phyloP scores from a whole-genome alignment of 2,329 filamentous ascomycete genomes.

The Epichloe bromicola region DNA sequence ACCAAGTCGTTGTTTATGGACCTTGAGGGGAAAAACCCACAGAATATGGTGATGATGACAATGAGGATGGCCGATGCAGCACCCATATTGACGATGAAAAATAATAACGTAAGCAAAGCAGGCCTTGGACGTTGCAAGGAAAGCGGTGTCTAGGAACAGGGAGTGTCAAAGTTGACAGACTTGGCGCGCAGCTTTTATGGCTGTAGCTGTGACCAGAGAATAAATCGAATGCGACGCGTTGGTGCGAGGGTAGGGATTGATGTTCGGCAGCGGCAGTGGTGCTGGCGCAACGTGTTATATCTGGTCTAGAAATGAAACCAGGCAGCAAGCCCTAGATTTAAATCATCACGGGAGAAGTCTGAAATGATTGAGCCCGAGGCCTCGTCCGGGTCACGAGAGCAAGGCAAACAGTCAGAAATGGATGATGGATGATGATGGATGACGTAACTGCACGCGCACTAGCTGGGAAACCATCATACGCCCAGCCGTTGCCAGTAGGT shows the following conservation, averaged over 20 bases:
- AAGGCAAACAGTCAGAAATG: background rate
- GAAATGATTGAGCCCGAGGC: too few species aligned
- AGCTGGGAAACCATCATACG: background rate
- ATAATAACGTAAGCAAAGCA: background rate
- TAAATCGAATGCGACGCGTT: too few species aligned
- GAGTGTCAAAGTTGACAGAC: too few species aligned
- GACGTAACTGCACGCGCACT: background rate
- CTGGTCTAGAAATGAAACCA: too few species aligned
- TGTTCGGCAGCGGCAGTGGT: too few species aligned
- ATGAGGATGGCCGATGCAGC: slow-evolving; percentile 34
- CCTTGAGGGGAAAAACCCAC: slow-evolving; percentile 22
- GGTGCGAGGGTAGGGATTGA: too few species aligned
- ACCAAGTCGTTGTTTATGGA: background rate
- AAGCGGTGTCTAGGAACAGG: too few species aligned
- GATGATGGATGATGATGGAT: background rate
- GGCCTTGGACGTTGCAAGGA: too few species aligned
- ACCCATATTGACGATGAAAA: slow-evolving; percentile 28
- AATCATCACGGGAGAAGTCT: background rate
- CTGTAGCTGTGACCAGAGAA: too few species aligned
- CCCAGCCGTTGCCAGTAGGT: background rate
- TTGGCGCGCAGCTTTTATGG: too few species aligned
- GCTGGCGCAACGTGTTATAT: too few species aligned
- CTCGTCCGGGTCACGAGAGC: background rate
- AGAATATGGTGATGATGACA: slow-evolving; percentile 38
- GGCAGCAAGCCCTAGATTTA: background rate